Evolutionary conservation across 306 rosid genomes (phyloP), one percentile per base, ranked within the genome.

Genomic region (Coriaria nepalensis): DNA sequence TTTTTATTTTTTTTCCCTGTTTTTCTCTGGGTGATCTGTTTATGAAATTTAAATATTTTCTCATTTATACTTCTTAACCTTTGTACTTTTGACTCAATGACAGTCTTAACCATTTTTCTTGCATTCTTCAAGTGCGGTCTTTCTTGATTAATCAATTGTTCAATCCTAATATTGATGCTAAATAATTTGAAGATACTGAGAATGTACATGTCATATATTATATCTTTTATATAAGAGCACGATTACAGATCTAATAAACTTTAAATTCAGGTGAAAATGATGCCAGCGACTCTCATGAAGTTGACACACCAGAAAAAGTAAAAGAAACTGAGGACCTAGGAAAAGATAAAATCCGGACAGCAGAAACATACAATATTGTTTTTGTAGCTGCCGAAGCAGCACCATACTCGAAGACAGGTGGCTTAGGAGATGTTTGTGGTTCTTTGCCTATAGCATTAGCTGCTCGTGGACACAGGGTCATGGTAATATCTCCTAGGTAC

Each of bases 351-450:
- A 56, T 62, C 38, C 20, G 41, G 50, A 56, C 74, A 52, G 68
- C 36, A 59, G 64, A 67, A n/a, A 54, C 53, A 33, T 10, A 53
- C 54, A 79, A 50, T 44, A 58, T 86, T 62, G 72, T 79, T 62
- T 74, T 86, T 57, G 94, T 86, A 42, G 68, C 94, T 41, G 43
- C 96, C 6, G 96, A 86, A 68, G 94, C 86, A 50, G 76, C 86
- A 5, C 96, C 96, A 6, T 86, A 79, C 75, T 86, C 94, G 2
- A 86, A 86, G 73, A 82, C 96, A 0, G 96, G 94, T 45, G 96
- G 96, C 10, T 73, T 86, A 49, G 96, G 77, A 36, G 96, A 86
- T 86, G 96, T 86, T 50, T 86, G 94, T 71, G 96, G 96, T 44
- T 82, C 96, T 56, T 67, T 86, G 74, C 94, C 96, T 9, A 61